Base-by-base conservation (phyloP, 2,329 filamentous ascomycete species). In the Penicillium sclerotiorum region DNA sequence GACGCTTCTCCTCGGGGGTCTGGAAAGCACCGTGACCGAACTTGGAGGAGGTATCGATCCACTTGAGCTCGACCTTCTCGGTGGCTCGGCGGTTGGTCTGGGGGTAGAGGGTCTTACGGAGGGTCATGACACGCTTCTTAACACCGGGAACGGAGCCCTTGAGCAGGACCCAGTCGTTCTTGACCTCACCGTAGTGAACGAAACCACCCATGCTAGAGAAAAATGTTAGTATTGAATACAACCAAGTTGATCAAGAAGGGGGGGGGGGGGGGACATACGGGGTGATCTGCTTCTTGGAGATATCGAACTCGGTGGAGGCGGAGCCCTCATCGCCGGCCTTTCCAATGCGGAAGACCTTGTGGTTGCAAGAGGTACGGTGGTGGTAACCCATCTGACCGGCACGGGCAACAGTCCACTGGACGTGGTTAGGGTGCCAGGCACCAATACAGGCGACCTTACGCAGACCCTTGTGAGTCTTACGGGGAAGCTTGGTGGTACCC, bases 391-490 rank as follows among this genome's bases (percentile, higher is more conserved):
- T 86, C 83, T 99, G 94, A 96, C 94, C 94, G 64, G 94, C 94
- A 89, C 94, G 94, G 76, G 93, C 94, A 83, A 99, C 94, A 77
- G 94, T 99, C 94, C 94, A 99, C 84, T 99, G 94, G 80, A 99
- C 94, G 90, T 99, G 94, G 80, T 89, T 91, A 75, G 94, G 94
- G 85, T 99, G 94, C 94, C 94, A 99, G 71, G 94, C 94, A 89
- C 94, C 94, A 79, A 99, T 99, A 96, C 94, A 99, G 75, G 94
- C 94, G 70, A 99, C 93, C 89, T 99, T 99, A 74, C 94, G 88
- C 74, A 99, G 91, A 96, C 94, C 94, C 88, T 99, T 99, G 89
- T 99, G 94, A 59, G 94, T 99, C 91, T 99, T 99, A 77, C 94
- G 90, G 68, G 94, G 94, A 73, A 99, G 90, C 90, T 97, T 99